These are phyloP conservation scores for Glomus cerebriforme DNA, from an alignment of 192 early-diverging fungal species.

Conservation along the genomic window DNA sequence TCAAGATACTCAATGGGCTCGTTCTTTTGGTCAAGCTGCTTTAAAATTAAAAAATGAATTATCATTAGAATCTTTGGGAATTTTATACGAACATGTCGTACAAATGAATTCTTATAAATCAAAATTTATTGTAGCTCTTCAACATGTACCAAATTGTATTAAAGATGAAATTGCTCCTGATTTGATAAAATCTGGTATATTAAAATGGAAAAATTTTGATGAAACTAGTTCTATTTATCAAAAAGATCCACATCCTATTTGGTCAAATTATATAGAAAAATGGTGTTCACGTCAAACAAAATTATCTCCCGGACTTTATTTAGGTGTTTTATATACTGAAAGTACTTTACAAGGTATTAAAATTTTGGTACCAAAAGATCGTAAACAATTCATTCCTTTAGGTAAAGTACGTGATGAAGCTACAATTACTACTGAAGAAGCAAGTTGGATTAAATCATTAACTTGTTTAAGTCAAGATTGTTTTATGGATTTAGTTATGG, in stretches of 20 bases:
- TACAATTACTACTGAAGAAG: slow-evolving; percentile 38
- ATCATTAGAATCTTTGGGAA: slow-evolving; percentile 32
- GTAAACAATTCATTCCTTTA: slow-evolving; percentile 49
- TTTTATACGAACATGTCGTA: slow-evolving; percentile 47
- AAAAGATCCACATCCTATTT: slow-evolving; percentile 29
- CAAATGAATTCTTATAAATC: slow-evolving; percentile 38
- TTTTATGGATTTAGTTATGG: slow-evolving; percentile 33
- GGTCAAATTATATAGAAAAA: slow-evolving; percentile 32
- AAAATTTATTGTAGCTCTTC: slow-evolving; percentile 48
- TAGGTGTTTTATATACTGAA: slow-evolving; percentile 52
- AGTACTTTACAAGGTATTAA: slow-evolving; percentile 47
- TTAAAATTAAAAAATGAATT: slow-evolving; percentile 34
- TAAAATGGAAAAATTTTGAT: slow-evolving; percentile 45
- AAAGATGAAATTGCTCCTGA: slow-evolving; percentile 42
- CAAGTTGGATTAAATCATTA: slow-evolving; percentile 47
- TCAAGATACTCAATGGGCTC: slow-evolving; percentile 23
- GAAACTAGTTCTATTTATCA: slow-evolving; percentile 29
- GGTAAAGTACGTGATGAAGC: slow-evolving; percentile 44
- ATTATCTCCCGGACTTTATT: slow-evolving; percentile 47
- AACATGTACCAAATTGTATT: slow-evolving; percentile 38
- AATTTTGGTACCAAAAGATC: slow-evolving; percentile 44
- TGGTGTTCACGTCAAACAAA: slow-evolving; percentile 39
- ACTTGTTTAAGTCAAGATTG: slow-evolving; percentile 30
- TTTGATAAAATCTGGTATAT: slow-evolving; percentile 36
- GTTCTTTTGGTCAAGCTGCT: slow-evolving; percentile 27